These are phyloP conservation scores for Nigrograna mackinnonii DNA, from an alignment of 2,329 filamentous ascomycete species.

Conservation along the genomic window DNA sequence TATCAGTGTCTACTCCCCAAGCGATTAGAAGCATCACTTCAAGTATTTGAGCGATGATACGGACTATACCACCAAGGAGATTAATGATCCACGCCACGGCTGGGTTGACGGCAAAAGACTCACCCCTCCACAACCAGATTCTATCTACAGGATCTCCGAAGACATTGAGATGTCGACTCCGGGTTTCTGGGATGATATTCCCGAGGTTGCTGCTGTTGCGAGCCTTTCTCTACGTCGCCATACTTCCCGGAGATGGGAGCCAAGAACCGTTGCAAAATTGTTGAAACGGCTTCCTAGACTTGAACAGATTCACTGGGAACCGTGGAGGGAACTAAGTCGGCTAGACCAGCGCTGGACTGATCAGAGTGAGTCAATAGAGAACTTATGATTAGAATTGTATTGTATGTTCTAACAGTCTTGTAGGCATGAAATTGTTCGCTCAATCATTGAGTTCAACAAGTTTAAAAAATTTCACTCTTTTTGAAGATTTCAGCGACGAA, in stretches of 20 bases:
- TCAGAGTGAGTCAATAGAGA: constrained; percentile 5
- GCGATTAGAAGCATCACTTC: constrained; percentile 6
- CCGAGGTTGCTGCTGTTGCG: constrained; percentile 2
- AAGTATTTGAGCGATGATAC: no score
- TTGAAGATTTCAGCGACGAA: constrained; percentile 9
- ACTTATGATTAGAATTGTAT: no score
- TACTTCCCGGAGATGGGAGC: constrained; percentile 7
- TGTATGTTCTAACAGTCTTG: no score
- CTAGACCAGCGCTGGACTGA: constrained; percentile 1
- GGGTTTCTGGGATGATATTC: not conserved
- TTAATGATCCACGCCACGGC: no score
- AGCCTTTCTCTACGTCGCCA: constrained; percentile 8
- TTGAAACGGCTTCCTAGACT: constrained; percentile 8
- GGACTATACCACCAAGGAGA: no score
- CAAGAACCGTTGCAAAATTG: not conserved
- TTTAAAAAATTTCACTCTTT: constrained; percentile 4
- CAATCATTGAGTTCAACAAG: constrained; percentile 1
- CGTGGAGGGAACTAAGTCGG: constrained; percentile 6
- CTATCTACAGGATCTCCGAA: no score
- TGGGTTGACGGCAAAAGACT: no score
- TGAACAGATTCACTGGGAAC: constrained; percentile 5
- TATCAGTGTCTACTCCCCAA: constrained; percentile 9
- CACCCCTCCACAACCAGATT: no score
- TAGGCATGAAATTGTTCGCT: no score
- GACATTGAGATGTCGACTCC: no score